These are phyloP conservation scores for Hemerocallis citrina DNA, from an alignment of 106 monocot species.

Conservation along the genomic window DNA sequence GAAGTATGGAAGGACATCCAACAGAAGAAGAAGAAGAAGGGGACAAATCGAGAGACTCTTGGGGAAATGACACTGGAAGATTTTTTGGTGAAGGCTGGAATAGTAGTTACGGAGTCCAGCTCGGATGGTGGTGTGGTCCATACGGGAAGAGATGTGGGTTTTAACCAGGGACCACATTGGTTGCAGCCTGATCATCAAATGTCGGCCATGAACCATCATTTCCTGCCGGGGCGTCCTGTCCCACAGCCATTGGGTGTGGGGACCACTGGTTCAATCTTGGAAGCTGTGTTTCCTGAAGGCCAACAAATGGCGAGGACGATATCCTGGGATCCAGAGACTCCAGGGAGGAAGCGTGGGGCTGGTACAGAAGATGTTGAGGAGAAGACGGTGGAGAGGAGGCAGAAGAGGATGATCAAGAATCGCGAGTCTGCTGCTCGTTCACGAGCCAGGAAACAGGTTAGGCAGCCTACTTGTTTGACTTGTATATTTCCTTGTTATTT, in stretches of 20 bases:
- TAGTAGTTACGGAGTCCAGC: slow-evolving; percentile 10
- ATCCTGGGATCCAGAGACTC: slow-evolving; percentile 12
- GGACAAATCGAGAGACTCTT: slow-evolving; percentile 10
- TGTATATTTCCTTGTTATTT: not conserved
- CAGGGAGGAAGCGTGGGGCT: slow-evolving; percentile 7
- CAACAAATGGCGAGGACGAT: slow-evolving; percentile 1
- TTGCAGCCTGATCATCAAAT: slow-evolving; percentile 19
- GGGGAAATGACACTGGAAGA: slow-evolving; percentile 62
- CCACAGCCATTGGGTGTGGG: slow-evolving; percentile 3
- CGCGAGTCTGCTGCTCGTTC: slow-evolving; percentile 54
- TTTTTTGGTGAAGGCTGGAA: slow-evolving; percentile 41
- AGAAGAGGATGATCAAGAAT: slow-evolving; percentile 65
- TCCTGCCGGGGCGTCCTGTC: not conserved
- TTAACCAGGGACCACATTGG: slow-evolving; percentile 19
- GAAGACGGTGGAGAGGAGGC: slow-evolving; percentile 32
- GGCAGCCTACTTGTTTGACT: not conserved
- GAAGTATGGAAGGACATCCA: slow-evolving; percentile 47
- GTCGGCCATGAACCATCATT: slow-evolving; percentile 17
- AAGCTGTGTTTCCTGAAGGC: not conserved
- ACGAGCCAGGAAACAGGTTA: slow-evolving; percentile 50
- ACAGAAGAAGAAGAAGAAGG: slow-evolving; percentile 3
- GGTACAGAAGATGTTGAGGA: slow-evolving; percentile 7
- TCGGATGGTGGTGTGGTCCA: slow-evolving; percentile 4
- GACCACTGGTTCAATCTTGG: not conserved
- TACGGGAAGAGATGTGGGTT: not conserved